Conservation (phyloP, 169 alveolate species). For the Plasmodium gallinaceum region DNA sequence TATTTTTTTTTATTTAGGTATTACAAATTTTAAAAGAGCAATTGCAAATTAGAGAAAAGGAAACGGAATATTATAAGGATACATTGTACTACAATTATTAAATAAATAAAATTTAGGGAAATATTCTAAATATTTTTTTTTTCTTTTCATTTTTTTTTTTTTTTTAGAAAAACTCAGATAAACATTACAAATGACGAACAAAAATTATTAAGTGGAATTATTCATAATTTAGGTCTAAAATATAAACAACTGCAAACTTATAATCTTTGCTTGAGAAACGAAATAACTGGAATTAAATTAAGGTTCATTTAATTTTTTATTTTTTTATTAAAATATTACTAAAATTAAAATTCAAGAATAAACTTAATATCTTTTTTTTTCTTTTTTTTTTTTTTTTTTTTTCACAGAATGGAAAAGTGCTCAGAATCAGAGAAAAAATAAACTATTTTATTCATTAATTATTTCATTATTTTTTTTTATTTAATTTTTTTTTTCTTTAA, state of each 20-base stretch:
- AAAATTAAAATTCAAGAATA: background rate
- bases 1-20: constrained; percentile 36
- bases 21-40: constrained; percentile 74
- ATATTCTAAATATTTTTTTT: background rate
- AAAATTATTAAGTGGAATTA: constrained; percentile 64
- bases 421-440: constrained; percentile 48
- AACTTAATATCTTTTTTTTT: background rate
- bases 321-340: background rate
- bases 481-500: background rate
- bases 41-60: constrained; percentile 76
- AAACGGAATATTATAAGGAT: constrained; percentile 73
- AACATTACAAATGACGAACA: constrained; percentile 67
- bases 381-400: constrained; percentile 10
- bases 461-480: background rate
- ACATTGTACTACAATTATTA: constrained; percentile 42
- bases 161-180: constrained; percentile 66
- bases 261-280: constrained; percentile 65
- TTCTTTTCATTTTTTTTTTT: background rate
- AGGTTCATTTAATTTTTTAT: constrained; percentile 15
- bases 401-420: constrained; percentile 45
- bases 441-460: background rate
- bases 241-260: constrained; percentile 75
- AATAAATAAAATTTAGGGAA: background rate
- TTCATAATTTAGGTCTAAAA: constrained; percentile 66
- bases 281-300: constrained; percentile 69